phyloP scores from a whole-genome alignment of 176 grass and related monocot species.

The Rhynchospora pubera region DNA sequence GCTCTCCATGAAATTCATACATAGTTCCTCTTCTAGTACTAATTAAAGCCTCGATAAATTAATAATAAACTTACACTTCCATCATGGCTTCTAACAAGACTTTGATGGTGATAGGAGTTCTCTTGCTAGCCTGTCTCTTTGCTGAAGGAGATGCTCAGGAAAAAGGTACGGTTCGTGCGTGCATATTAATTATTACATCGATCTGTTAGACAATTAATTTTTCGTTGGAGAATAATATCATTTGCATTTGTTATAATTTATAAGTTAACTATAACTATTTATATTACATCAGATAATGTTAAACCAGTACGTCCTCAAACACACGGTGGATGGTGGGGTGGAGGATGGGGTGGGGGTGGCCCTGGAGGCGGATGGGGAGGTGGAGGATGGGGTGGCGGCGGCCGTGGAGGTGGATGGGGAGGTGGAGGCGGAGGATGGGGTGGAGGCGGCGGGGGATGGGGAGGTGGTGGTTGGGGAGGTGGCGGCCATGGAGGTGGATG shows the following conservation, averaged over 20 bases:
- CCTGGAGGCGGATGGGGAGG: too few relatives aligned
- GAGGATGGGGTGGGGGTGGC: too few relatives aligned
- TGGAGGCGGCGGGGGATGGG: neutral
- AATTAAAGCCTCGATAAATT: neutral
- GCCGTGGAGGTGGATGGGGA: neutral
- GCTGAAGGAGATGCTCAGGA: neutral
- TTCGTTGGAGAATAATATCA: neutral
- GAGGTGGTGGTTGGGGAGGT: neutral
- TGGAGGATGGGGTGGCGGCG: too few relatives aligned
- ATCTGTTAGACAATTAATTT: neutral
- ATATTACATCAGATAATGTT: neutral
- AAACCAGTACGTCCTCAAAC: neutral
- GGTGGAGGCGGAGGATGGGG: neutral
- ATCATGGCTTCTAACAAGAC: neutral
- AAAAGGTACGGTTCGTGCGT: neutral
- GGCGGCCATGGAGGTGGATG: neutral
- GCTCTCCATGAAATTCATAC: neutral
- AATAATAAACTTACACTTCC: neutral
- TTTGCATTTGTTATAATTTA: neutral
- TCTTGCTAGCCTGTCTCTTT: neutral
- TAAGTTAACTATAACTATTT: too few relatives aligned
- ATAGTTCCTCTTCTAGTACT: neutral
- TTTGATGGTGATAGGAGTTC: neutral
- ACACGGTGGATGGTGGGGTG: neutral
- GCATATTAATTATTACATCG: neutral